These are phyloP conservation scores for Cercospora zeae-maydis DNA, from an alignment of 2,329 filamentous ascomycete species.

Conservation along the genomic window DNA sequence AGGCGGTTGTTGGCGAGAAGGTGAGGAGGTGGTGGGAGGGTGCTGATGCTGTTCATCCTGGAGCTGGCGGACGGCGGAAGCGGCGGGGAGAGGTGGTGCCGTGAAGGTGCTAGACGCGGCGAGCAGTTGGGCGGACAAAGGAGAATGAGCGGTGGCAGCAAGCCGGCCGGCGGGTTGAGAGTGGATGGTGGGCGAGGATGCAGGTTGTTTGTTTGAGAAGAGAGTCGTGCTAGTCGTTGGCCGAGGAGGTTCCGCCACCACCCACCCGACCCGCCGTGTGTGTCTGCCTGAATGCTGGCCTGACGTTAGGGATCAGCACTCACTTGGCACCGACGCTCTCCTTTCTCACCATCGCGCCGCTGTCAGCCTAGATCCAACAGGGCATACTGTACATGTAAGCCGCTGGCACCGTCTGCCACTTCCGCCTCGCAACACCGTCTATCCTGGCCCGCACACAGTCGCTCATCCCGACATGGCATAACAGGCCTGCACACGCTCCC, in stretches of 20 bases:
- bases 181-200: background rate
- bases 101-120: background rate
- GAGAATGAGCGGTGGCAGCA: background rate
- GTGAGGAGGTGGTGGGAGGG: slow-evolving; percentile 56
- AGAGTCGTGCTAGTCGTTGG: background rate
- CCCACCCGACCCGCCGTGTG: too few relatives aligned
- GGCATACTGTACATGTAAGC: too few relatives aligned
- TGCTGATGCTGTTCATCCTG: slow-evolving; percentile 61
- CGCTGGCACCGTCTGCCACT: background rate
- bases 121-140: slow-evolving; percentile 2
- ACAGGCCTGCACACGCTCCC: background rate
- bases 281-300: background rate
- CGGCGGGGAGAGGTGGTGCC: background rate
- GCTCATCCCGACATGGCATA: background rate
- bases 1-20: slow-evolving; percentile 59
- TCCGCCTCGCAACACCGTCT: background rate
- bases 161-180: background rate
- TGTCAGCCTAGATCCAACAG: background rate
- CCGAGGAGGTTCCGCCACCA: background rate
- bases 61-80: background rate
- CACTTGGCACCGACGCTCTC: background rate
- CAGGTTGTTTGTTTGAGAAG: background rate
- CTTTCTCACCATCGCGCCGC: background rate
- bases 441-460: background rate
- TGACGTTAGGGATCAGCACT: background rate